A percentile compares a stretch with the other conserved stretches of the same genome.
Conservation (phyloP, 108 stramenopile genomes). For the Schizochytrium sp. region DNA sequence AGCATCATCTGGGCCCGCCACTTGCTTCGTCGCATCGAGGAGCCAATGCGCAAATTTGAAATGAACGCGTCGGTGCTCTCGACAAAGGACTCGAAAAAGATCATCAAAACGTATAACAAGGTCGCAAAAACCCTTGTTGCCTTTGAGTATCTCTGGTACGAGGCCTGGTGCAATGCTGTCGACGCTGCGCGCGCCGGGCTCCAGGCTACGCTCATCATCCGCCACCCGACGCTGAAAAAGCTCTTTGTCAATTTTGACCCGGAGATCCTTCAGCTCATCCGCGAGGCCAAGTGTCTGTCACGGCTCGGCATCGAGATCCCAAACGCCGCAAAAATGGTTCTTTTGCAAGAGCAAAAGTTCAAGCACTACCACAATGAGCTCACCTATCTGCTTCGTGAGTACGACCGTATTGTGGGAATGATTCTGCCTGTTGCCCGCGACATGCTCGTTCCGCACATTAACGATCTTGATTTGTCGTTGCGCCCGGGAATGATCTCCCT, state of each 20-base stretch:
- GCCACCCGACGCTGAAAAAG: slow-evolving; percentile 39
- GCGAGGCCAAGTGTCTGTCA: slow-evolving; percentile 52
- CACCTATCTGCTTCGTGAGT: slow-evolving; percentile 44
- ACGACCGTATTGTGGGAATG: slow-evolving; percentile 27
- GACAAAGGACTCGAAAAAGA: slow-evolving; percentile 48
- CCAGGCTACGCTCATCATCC: slow-evolving; percentile 54
- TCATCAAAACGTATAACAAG: slow-evolving; percentile 51
- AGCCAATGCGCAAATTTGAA: slow-evolving; percentile 49
- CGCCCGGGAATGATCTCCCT: slow-evolving; percentile 53
- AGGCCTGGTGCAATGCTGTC: slow-evolving; percentile 51
- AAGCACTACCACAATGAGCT: slow-evolving; percentile 42
- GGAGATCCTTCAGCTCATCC: slow-evolving; percentile 55
- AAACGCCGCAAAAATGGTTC: slow-evolving; percentile 44
- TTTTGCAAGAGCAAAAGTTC: slow-evolving; percentile 45
- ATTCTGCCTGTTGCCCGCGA: slow-evolving; percentile 38
- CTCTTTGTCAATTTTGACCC: slow-evolving; percentile 58
- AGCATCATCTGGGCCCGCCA: slow-evolving; percentile 60
- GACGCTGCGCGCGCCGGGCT: slow-evolving; percentile 51
- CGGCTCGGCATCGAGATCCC: slow-evolving; percentile 48
- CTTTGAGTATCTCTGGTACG: slow-evolving; percentile 62
- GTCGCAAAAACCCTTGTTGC: slow-evolving; percentile 55
- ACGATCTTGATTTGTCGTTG: slow-evolving; percentile 33
- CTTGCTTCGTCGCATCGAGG: slow-evolving; percentile 51
- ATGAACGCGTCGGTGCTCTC: slow-evolving; percentile 33
- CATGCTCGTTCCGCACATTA: slow-evolving; percentile 30